These are phyloP conservation scores for Sanguinoderma infundibulare DNA, from an alignment of 1,284 basidiomycete species.

Conservation along the genomic window DNA sequence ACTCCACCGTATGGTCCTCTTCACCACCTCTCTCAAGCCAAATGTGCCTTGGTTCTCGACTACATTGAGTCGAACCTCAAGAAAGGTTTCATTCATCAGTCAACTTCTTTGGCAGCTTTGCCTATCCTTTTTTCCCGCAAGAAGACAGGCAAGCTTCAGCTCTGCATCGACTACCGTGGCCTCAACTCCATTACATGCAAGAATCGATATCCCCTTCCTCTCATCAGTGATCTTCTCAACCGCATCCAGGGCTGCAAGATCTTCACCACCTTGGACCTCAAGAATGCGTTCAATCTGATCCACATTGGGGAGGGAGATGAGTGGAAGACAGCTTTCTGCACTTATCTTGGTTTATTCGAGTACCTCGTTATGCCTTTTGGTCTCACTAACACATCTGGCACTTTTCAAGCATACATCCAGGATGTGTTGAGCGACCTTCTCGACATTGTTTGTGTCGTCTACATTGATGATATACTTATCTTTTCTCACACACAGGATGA, in stretches of 20 bases:
- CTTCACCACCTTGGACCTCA: slow-evolving; percentile 20
- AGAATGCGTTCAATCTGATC: slow-evolving; percentile 14
- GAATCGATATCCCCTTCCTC: slow-evolving; percentile 19
- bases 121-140: slow-evolving; percentile 51
- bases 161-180: slow-evolving; percentile 46
- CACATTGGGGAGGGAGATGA: slow-evolving; percentile 15
- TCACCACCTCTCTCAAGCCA: slow-evolving; percentile 29
- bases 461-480: slow-evolving; percentile 36
- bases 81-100: slow-evolving; percentile 40
- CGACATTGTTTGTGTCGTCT: slow-evolving; percentile 27
- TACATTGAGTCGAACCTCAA: slow-evolving; percentile 42
- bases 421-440: slow-evolving; percentile 14
- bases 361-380: slow-evolving; percentile 23
- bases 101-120: slow-evolving; percentile 38
- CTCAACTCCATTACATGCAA: slow-evolving; percentile 39
- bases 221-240: slow-evolving; percentile 18
- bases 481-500: slow-evolving; percentile 30
- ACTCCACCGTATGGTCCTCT: slow-evolving; percentile 19
- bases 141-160: slow-evolving; percentile 42
- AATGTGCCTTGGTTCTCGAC: slow-evolving; percentile 31
- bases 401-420: slow-evolving; percentile 24
- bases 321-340: slow-evolving; percentile 25
- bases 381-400: slow-evolving; percentile 21
- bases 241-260: slow-evolving; percentile 19
- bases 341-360: slow-evolving; percentile 23